Evolutionary conservation across 768 basidiomycete species (phyloP), one percentile per base, ranked within the genome.

Genomic region (Gelatoporia subvermispora): DNA sequence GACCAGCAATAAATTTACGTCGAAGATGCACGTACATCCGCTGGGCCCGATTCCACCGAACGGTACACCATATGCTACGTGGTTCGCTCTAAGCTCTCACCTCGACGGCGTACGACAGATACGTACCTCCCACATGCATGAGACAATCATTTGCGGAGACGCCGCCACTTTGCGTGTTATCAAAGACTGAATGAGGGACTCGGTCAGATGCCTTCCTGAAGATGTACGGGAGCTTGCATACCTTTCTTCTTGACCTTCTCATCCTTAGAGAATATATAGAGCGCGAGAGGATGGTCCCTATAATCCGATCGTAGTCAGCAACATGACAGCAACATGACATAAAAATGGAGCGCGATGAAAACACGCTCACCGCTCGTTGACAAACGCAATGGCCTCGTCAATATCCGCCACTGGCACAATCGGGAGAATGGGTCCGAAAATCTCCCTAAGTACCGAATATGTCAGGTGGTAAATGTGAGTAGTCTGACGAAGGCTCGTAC

Each of bases 381-480:
- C 74, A 48, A 81, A 82, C 10, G 77, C 73, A 49, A 92, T 81
- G 3, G 83, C 90, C 35, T 79, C 82, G 28, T 90, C 86, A 7
- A 88, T 45, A 47, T 75, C 62, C n/a, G 83, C 77, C 21, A 92
- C 81, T 0, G 83, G 77, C 1, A 93, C 68, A 35, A 94, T 72
- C 3, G 88, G 84, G 20, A 94, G 68, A 9, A 94, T 55, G 8
- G 92, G 91, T 0, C 90, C 92, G 56, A 94, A 93, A 37, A 93
- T 74, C 59, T 93, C 92, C 51, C 88, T 90, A 53, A 0, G 37
- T 4, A 18, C 18, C 20, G 4, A 2, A 16, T 3, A 15, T 1
- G 15, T 41, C 22, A 37, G 17, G 16, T 3, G 43, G 44, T 13
- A 25, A 15, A 16, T 4, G n/a, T n/a, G n/a, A 36, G 50, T 13